phyloP scores from a whole-genome alignment of 768 basidiomycete genomes.

The Tylopilus balloui region DNA sequence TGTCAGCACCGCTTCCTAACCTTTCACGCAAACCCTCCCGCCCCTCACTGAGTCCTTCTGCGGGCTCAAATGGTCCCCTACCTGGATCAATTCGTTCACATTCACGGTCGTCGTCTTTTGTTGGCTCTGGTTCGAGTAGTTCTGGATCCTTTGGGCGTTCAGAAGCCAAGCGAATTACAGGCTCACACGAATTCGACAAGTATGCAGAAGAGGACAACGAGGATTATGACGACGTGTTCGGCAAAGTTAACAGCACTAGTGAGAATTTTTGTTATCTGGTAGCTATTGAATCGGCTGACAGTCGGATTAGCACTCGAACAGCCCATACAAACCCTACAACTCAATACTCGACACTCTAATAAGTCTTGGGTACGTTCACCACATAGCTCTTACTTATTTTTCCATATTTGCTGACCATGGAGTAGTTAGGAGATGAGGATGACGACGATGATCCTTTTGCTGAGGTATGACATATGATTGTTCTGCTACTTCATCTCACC shows the following conservation, averaged over 20 bases:
- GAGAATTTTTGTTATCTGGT: constrained; percentile 29
- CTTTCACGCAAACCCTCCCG: constrained; percentile 51
- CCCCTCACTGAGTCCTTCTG: constrained; percentile 46
- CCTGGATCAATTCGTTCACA: constrained; percentile 40
- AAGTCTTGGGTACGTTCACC: constrained; percentile 70
- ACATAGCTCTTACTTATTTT: constrained; percentile 6
- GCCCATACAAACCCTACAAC: constrained; percentile 68
- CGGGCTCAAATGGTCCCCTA: constrained; percentile 25
- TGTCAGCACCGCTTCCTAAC: constrained; percentile 63
- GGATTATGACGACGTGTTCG: constrained; percentile 95
- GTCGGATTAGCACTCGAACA: constrained; percentile 48
- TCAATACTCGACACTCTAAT: constrained; percentile 83
- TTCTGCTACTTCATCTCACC: constrained; percentile 4
- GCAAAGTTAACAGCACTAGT: constrained; percentile 66
- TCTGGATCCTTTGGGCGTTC: constrained; percentile 60
- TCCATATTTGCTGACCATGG: not conserved
- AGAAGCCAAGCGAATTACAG: constrained; percentile 52
- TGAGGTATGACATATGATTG: constrained; percentile 46
- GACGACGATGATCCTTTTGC: constrained; percentile 96
- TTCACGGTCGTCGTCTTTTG: constrained; percentile 56
- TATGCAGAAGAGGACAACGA: constrained; percentile 87
- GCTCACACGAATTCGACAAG: constrained; percentile 69
- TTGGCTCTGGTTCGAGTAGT: constrained; percentile 37
- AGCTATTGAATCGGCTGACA: constrained; percentile 1
- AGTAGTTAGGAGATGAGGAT: constrained; percentile 72